Evolutionary conservation across 352 stramenopile species (phyloP), one percentile per base, ranked within the genome.

Genomic region (Globisporangium rhizosaccharum): DNA sequence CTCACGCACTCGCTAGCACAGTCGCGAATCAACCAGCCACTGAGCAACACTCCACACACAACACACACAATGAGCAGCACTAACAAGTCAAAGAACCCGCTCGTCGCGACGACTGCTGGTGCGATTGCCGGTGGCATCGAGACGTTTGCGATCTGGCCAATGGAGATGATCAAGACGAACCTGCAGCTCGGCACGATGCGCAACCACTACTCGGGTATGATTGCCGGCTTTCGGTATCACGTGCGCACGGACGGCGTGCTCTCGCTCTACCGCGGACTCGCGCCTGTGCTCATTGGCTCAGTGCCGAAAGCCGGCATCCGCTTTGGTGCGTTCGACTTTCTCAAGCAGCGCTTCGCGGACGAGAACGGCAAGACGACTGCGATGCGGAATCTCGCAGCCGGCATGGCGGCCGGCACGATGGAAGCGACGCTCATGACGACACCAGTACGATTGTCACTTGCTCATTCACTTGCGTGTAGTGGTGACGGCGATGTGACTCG

Each of bases 281-380:
- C 91, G 10, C 96, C 96, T 3, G 97, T 97, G 53, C 76, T 99
- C 26, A 76, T 99, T 36, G 94, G 94, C 25, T 97, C 87, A 51
- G 93, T 98, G 46, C 96, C 96, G 10, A 99, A 99, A 66, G 94
- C 96, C 8, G 95, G 95, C 12, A 98, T 99, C 54, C 94, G 96
- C 17, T 99, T 99, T 64, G 95, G 96, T 57, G 85, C 91, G 5
- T 98, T 98, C 70, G 90, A 96, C 66, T 90, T 80, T 44, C 84
- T 97, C 60, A 96, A 96, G 66, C 65, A 62, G 50, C 68, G 61
- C 51, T 78, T 98, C 44, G 81, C 90, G 2, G 88, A 96, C 47
- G 75, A 92, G 53, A 67, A 97, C 49, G 96, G 96, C 54, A 90
- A 96, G 61, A 86, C 97, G 26, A 97, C 83, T 14, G 76, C 89